Conservation (phyloP, 305 asterid species). For the Coffea humblotiana region DNA sequence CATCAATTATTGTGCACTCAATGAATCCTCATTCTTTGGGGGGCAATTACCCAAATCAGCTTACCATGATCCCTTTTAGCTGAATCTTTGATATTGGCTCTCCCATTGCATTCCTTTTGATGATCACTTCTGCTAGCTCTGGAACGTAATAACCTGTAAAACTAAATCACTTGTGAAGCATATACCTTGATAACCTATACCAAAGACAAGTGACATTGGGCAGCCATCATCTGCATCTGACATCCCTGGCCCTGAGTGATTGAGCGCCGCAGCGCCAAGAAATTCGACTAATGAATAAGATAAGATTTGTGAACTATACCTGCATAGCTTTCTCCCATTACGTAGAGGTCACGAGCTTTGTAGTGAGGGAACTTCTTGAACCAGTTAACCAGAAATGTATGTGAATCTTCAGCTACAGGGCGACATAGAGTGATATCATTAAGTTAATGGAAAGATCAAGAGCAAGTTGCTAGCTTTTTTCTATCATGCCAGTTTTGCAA, state of each 20-base stretch:
- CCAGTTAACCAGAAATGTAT: conserved; percentile 42
- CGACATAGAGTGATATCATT: background rate
- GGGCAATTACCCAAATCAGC: too few relatives aligned
- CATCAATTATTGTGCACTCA: background rate
- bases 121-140: conserved; percentile 37
- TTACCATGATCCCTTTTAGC: conserved; percentile 45
- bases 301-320: conserved; percentile 15
- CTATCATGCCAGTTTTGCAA: background rate
- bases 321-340: conserved; percentile 48
- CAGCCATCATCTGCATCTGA: background rate
- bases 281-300: too few relatives aligned
- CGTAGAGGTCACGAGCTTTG: conserved; percentile 32
- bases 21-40: background rate
- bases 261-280: background rate
- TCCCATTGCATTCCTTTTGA: conserved; percentile 23
- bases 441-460: background rate
- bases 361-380: conserved; percentile 41
- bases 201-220: background rate
- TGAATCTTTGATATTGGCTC: conserved; percentile 22
- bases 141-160: conserved; percentile 40
- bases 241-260: background rate
- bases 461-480: background rate
- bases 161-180: background rate
- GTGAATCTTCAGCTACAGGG: conserved; percentile 38
- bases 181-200: background rate